A percentile compares a stretch with the other conserved stretches of the same genome.
Evolutionary conservation across 306 rosid genomes (phyloP).

Genomic region (Mimosa pudica): DNA sequence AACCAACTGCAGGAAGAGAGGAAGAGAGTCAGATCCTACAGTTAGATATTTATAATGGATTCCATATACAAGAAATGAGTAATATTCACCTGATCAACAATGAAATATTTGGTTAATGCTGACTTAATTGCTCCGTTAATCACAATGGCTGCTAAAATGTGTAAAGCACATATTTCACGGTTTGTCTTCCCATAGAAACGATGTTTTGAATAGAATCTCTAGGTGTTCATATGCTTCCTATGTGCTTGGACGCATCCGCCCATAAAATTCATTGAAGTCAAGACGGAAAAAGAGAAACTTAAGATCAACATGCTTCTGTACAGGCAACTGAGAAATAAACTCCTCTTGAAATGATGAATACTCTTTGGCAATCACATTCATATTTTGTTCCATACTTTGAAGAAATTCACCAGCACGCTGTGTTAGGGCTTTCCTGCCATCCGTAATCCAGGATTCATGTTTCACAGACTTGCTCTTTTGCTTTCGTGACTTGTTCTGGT

Average conservation of each 20-base stretch:
- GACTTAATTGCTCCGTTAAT: constrained; percentile 39
- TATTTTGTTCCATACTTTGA: constrained; percentile 72
- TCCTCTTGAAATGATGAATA: constrained; percentile 84
- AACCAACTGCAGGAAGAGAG: constrained; percentile 40
- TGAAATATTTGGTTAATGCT: constrained; percentile 43
- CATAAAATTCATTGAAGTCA: constrained; percentile 89
- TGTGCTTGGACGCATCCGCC: constrained; percentile 58
- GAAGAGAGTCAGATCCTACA: constrained; percentile 29
- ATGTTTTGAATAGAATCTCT: constrained; percentile 40
- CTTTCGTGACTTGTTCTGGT: constrained; percentile 61
- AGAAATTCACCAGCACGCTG: constrained; percentile 89
- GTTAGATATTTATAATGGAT: not conserved
- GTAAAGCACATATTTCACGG: constrained; percentile 41
- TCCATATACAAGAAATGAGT: not conserved
- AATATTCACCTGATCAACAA: constrained; percentile 35
- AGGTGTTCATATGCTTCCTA: constrained; percentile 41
- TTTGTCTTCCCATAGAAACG: constrained; percentile 27
- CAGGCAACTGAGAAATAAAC: constrained; percentile 90
- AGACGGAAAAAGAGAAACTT: constrained; percentile 96
- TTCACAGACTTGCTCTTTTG: constrained; percentile 44
- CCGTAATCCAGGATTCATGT: constrained; percentile 75
- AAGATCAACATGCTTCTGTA: constrained; percentile 94
- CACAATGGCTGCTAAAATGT: constrained; percentile 35
- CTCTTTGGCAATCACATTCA: constrained; percentile 75
- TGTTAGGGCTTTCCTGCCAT: constrained; percentile 88